Conservation (phyloP, 129 eudicot genomes). For the Gnaphalium uliginosum region DNA sequence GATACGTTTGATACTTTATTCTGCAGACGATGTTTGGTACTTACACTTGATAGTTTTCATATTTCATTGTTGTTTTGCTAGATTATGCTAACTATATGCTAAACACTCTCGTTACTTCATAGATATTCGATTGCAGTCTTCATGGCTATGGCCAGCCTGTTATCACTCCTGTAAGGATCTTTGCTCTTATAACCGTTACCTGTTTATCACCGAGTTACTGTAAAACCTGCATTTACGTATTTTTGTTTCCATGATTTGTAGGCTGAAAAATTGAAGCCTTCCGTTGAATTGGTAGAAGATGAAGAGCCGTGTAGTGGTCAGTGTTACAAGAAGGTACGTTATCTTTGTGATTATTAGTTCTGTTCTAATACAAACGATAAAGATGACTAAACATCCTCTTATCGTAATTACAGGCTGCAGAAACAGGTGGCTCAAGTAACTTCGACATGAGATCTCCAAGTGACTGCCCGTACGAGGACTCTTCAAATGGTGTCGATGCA, state of each 20-base stretch:
- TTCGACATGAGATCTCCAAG: conserved; percentile 23
- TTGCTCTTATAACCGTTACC: not conserved
- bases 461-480: conserved; percentile 13
- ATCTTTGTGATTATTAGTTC: conserved; percentile 3
- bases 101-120: conserved; percentile 5
- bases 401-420: conserved; percentile 25
- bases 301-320: conserved; percentile 65
- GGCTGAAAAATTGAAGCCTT: conserved; percentile 48
- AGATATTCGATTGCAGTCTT: conserved; percentile 73
- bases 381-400: not conserved
- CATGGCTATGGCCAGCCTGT: conserved; percentile 67
- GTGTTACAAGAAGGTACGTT: conserved; percentile 60
- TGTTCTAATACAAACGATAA: not conserved
- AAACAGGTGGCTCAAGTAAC: conserved; percentile 22
- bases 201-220: not conserved
- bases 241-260: conserved; percentile 33
- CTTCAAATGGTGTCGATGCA: conserved; percentile 17
- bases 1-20: conserved; percentile 60
- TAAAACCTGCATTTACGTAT: not conserved
- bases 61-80: not conserved
- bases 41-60: not conserved
- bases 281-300: conserved; percentile 48
- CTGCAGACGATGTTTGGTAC: conserved; percentile 96
- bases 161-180: conserved; percentile 54
- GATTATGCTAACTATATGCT: conserved; percentile 4